Evolutionary conservation across 495 filamentous ascomycete species (phyloP), one percentile per base, ranked within the genome.

Genomic region (Penicillium paxilli): DNA sequence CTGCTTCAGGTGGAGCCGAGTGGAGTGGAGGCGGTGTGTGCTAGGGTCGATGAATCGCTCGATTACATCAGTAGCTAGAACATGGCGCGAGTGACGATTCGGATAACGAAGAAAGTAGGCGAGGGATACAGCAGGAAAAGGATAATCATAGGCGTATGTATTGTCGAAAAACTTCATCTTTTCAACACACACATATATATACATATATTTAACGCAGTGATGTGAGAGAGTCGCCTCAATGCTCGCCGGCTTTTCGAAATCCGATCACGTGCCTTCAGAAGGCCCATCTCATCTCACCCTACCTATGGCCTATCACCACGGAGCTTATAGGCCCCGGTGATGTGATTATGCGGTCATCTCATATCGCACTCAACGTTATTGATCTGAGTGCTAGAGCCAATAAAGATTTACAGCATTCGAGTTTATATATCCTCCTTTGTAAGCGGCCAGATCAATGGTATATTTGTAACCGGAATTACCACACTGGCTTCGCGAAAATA

Each of bases 401-500:
- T 14, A 14, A 8, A 37, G 14, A 8, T 37, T 4, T 7, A 37
- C 33, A n/a, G 33, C 11, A 28, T 28, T 28, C 26, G 11, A 28
- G 33, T n/a, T n/a, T n/a, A n/a, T n/a, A n/a, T n/a, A n/a, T n/a
- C n/a, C n/a, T n/a, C n/a, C n/a, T n/a, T n/a, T n/a, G n/a, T n/a
- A n/a, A 86, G 75, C 1, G 83, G 80, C 84, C 84, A 88, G 54
- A 81, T 74, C 51, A 84, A 81, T 1, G 86, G 86, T 2, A 88
- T 67, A 58, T 87, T 88, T 47, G 83, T 80, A 14, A 87, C 83
- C 10, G 86, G 72, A 32, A 88, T 73, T 4, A 85, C 83, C 4
- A 85, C 87, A 4, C 78, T 79, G 16, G 80, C 80, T 79, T 89
- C 86, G 16, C 86, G 83, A 57, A 81, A 77, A 65, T 89, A 88